Evolutionary conservation across 225 moss, liverwort and hornwort species (phyloP).

Genomic region (Sphagnum contortum): DNA sequence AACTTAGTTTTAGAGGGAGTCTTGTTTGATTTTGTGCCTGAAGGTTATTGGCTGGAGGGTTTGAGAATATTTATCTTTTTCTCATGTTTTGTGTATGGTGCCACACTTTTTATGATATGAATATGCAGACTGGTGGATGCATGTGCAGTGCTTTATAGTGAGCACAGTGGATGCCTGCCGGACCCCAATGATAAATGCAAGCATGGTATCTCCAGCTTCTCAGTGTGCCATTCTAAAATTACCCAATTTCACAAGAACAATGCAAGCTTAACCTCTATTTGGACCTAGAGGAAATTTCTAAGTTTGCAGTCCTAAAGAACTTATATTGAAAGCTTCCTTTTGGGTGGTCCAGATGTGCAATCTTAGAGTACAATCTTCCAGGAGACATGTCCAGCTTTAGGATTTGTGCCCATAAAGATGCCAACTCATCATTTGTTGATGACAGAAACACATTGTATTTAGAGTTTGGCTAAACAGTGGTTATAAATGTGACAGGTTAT

Average conservation of each 20-base stretch:
- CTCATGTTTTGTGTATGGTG: neutral
- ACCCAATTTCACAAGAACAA: too few relatives aligned
- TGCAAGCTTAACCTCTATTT: too few relatives aligned
- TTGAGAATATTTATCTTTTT: neutral
- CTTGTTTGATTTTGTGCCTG: neutral
- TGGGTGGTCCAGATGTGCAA: too few relatives aligned
- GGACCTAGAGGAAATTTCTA: too few relatives aligned
- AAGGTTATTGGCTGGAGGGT: neutral
- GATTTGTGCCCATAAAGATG: too few relatives aligned
- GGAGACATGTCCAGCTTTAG: too few relatives aligned
- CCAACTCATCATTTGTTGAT: too few relatives aligned
- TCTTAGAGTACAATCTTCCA: too few relatives aligned
- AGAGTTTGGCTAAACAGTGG: neutral
- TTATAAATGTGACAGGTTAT: slow-evolving; percentile 35
- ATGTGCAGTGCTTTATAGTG: slow-evolving; percentile 81
- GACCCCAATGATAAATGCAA: slow-evolving; percentile 94
- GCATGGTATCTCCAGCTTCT: slow-evolving; percentile 44
- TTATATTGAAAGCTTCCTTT: too few relatives aligned
- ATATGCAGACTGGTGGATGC: slow-evolving; percentile 19
- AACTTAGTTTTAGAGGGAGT: neutral
- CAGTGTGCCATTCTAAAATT: too few relatives aligned
- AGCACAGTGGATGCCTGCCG: slow-evolving; percentile 83
- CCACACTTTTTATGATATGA: slow-evolving; percentile 1
- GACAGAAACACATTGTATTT: too few relatives aligned
- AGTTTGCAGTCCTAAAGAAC: too few relatives aligned